These are phyloP conservation scores for Clarkia xantiana DNA, from an alignment of 345 rosid species.

Conservation along the genomic window DNA sequence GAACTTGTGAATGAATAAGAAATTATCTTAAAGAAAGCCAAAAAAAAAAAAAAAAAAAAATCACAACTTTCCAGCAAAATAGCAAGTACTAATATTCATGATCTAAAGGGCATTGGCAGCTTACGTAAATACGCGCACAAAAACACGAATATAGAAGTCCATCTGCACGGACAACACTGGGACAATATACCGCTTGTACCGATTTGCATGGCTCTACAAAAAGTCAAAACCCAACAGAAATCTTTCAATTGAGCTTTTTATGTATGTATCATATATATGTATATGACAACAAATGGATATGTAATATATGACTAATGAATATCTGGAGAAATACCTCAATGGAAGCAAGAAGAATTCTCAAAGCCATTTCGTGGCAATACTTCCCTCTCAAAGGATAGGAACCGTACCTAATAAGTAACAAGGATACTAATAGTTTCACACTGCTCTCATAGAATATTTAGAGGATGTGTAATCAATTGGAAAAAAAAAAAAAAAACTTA, in stretches of 20 bases:
- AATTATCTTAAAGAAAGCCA: too few species aligned
- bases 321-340: conserved; percentile 50
- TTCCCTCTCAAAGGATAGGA: conserved; percentile 91
- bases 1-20: too few species aligned
- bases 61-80: conserved; percentile 2
- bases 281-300: too few species aligned
- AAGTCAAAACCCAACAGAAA: conserved; percentile 1
- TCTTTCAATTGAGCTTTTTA: too few species aligned
- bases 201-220: conserved; percentile 94
- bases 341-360: conserved; percentile 88
- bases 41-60: not conserved
- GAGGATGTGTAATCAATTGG: not conserved
- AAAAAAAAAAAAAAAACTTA: conserved; percentile 25
- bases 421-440: not conserved
- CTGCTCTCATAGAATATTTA: too few species aligned
- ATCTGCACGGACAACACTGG: conserved; percentile 90
- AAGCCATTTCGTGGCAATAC: conserved; percentile 98
- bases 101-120: conserved; percentile 11
- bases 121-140: conserved; percentile 87
- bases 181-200: conserved; percentile 91
- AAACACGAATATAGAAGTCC: conserved; percentile 94
- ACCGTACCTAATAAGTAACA: conserved; percentile 50
- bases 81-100: too few species aligned
- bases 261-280: too few species aligned
- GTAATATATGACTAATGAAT: not conserved